Evolutionary conservation across 2,329 filamentous ascomycete species (phyloP).

Genomic region (Scytalidium lignicola): DNA sequence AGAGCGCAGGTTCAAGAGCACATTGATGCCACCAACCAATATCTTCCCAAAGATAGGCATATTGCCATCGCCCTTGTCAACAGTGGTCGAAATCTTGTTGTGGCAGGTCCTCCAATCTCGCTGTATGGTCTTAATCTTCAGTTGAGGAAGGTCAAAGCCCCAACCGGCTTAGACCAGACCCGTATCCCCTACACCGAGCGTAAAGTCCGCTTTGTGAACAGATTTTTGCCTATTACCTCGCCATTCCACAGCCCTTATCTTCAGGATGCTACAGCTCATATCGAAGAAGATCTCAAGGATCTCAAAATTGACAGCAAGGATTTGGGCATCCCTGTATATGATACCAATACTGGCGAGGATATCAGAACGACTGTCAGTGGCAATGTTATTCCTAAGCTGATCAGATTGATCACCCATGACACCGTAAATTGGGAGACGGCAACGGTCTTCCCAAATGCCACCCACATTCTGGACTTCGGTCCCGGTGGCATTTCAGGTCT

Average conservation of each 20-base stretch:
- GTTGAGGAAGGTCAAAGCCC: slow-evolving; percentile 92
- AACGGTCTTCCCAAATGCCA: slow-evolving; percentile 83
- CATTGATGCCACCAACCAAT: slow-evolving; percentile 94
- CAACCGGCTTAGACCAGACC: slow-evolving; percentile 95
- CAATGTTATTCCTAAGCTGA: slow-evolving; percentile 78
- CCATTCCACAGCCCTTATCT: slow-evolving; percentile 98
- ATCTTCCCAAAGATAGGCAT: slow-evolving; percentile 86
- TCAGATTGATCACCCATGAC: slow-evolving; percentile 92
- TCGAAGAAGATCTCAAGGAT: slow-evolving; percentile 82
- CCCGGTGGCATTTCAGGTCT: slow-evolving; percentile 95
- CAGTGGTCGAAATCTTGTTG: slow-evolving; percentile 93
- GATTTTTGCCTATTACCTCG: slow-evolving; percentile 94
- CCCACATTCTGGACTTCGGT: slow-evolving; percentile 94
- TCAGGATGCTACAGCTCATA: slow-evolving; percentile 70
- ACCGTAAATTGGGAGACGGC: slow-evolving; percentile 95
- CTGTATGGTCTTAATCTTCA: slow-evolving; percentile 94
- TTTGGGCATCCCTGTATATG: slow-evolving; percentile 79
- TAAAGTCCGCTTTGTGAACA: slow-evolving; percentile 93
- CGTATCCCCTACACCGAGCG: slow-evolving; percentile 91
- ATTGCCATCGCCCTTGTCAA: slow-evolving; percentile 95
- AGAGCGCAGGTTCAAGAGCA: slow-evolving; percentile 88
- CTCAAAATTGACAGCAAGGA: slow-evolving; percentile 68
- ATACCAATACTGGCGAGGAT: slow-evolving; percentile 86
- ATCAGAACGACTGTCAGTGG: slow-evolving; percentile 64
- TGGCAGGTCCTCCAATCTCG: slow-evolving; percentile 92